phyloP scores from a whole-genome alignment of 768 basidiomycete species.

The Dioszegia aurantiaca region DNA sequence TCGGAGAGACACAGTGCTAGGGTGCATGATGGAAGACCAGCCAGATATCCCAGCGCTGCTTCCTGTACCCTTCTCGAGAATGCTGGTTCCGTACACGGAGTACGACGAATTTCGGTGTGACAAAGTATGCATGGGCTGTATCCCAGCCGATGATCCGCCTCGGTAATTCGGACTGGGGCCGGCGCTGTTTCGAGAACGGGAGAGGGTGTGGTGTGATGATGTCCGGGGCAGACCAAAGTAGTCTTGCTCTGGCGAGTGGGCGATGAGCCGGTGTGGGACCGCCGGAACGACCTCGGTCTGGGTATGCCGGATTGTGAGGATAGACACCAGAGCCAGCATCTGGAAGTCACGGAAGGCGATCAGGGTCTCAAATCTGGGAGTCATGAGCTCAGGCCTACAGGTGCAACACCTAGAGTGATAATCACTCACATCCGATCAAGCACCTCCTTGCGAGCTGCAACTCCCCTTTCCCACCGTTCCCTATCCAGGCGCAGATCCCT shows the following conservation, averaged over 20 bases:
- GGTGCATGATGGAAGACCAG: constrained; percentile 42
- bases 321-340: constrained; percentile 39
- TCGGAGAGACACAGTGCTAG: constrained; percentile 27
- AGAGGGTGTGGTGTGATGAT: constrained; percentile 8
- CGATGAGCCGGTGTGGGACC: constrained; percentile 14
- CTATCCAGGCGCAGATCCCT: constrained; percentile 21
- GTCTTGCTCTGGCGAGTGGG: constrained; percentile 36
- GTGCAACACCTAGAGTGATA: neutral
- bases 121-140: neutral
- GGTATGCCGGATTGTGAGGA: constrained; percentile 27
- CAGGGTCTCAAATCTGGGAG: constrained; percentile 26
- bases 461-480: constrained; percentile 32
- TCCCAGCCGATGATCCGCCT: neutral
- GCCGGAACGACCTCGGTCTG: constrained; percentile 18
- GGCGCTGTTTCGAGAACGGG: constrained; percentile 12
- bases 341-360: constrained; percentile 36
- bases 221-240: constrained; percentile 40
- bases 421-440: constrained; percentile 35
- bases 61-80: neutral
- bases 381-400: neutral
- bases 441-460: constrained; percentile 23
- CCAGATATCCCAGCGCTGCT: constrained; percentile 25
- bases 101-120: constrained; percentile 9
- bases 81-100: constrained; percentile 15
- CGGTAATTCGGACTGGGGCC: constrained; percentile 3